phyloP scores from a whole-genome alignment of 208 protist genomes.

The Trypanosoma melophagium region DNA sequence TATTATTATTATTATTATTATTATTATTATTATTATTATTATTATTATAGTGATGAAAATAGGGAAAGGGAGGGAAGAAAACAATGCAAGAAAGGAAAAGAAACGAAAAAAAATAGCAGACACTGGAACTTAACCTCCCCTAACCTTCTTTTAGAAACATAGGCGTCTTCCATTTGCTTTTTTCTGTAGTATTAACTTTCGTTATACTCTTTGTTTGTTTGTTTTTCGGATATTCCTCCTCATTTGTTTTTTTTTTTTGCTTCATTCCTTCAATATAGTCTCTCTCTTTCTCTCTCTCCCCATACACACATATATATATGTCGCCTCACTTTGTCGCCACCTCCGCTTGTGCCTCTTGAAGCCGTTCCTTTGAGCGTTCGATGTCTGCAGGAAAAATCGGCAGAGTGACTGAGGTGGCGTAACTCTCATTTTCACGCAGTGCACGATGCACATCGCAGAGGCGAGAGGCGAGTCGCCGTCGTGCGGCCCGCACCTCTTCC shows the following conservation, averaged over 20 bases:
- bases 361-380: conserved; percentile 29
- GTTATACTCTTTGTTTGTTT: neutral
- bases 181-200: neutral
- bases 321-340: no score
- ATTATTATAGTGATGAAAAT: no score
- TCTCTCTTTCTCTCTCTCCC: conserved; percentile 1
- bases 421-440: conserved; percentile 51
- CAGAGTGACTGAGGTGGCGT: conserved; percentile 39
- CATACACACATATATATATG: neutral
- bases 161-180: no score
- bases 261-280: conserved; percentile 3
- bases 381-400: conserved; percentile 51
- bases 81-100: conserved; percentile 13
- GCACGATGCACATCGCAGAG: conserved; percentile 64
- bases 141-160: no score
- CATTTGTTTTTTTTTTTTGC: conserved; percentile 6
- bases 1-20: no score
- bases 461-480: conserved; percentile 30
- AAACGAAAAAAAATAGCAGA: neutral
- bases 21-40: no score
- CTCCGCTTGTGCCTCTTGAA: conserved; percentile 7
- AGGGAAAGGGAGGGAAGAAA: conserved; percentile 7
- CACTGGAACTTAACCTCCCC: neutral
- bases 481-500: conserved; percentile 60
- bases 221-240: neutral